Conservation (phyloP, 192 early-diverging fungal species). For the Cladochytrium replicatum region DNA sequence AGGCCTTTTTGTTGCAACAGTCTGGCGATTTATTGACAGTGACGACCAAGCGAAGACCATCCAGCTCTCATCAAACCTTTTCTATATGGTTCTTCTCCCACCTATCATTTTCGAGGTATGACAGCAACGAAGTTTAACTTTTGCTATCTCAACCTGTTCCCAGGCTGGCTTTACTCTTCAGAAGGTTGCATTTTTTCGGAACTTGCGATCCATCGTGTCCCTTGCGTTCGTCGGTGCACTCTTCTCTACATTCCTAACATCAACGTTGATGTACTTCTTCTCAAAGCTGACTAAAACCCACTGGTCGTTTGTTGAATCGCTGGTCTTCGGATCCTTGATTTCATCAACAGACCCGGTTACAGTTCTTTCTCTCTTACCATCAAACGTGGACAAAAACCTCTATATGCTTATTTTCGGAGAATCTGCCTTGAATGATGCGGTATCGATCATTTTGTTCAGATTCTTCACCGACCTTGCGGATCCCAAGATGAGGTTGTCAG, state of each 20-base stretch:
- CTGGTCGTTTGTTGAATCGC: constrained; percentile 43
- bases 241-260: constrained; percentile 46
- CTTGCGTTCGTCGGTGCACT: constrained; percentile 48
- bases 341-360: constrained; percentile 54
- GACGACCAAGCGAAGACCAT: constrained; percentile 34
- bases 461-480: constrained; percentile 47
- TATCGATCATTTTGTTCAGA: constrained; percentile 50
- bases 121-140: background rate
- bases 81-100: constrained; percentile 51
- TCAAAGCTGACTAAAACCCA: constrained; percentile 25
- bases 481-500: constrained; percentile 31
- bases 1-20: constrained; percentile 39
- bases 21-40: constrained; percentile 37
- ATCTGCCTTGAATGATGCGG: constrained; percentile 52
- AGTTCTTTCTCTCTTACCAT: constrained; percentile 47
- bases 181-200: constrained; percentile 40
- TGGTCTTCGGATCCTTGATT: constrained; percentile 51
- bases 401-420: constrained; percentile 62
- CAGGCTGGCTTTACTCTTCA: constrained; percentile 47
- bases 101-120: constrained; percentile 53
- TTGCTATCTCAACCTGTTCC: background rate
- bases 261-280: constrained; percentile 45
- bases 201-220: constrained; percentile 40
- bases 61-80: constrained; percentile 43
- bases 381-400: constrained; percentile 37